These are phyloP conservation scores for Cyclostephanos invisitatus DNA, from an alignment of 108 stramenopile genomes.

Conservation along the genomic window DNA sequence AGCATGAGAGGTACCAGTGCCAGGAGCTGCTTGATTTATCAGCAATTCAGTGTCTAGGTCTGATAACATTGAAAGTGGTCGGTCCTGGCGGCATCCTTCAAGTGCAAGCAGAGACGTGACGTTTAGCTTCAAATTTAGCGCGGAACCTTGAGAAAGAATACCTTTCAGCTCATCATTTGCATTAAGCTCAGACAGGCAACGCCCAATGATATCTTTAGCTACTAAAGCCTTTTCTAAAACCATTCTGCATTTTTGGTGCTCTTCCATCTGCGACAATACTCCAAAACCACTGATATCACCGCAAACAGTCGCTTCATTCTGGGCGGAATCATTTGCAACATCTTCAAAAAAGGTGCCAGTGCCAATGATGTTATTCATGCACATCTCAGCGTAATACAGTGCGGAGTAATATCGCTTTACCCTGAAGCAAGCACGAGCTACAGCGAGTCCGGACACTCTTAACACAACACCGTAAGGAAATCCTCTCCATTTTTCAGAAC, in stretches of 20 bases:
- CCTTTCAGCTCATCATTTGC: constrained; percentile 61
- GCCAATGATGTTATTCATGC: constrained; percentile 52
- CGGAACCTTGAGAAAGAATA: constrained; percentile 44
- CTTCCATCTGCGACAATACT: constrained; percentile 9
- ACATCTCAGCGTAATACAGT: constrained; percentile 64
- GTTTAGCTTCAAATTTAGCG: constrained; percentile 58
- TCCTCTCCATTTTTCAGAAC: constrained; percentile 60
- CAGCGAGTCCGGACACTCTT: constrained; percentile 58
- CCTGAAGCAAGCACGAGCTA: constrained; percentile 64
- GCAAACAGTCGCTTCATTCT: constrained; percentile 10
- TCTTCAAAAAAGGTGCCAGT: constrained; percentile 47
- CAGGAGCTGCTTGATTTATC: background rate
- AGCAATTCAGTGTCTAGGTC: constrained; percentile 33
- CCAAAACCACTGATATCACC: constrained; percentile 47
- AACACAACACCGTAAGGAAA: constrained; percentile 71
- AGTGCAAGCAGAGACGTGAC: constrained; percentile 30
- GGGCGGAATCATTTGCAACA: constrained; percentile 21
- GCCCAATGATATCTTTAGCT: constrained; percentile 48
- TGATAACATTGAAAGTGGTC: constrained; percentile 27
- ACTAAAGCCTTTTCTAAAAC: constrained; percentile 36
- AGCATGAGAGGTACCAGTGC: background rate
- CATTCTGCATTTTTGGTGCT: constrained; percentile 13
- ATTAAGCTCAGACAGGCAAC: constrained; percentile 52
- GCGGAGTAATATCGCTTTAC: constrained; percentile 63
- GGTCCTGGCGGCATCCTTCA: constrained; percentile 20